Conservation (phyloP, 208 protist genomes). For the Porcisia deanei region DNA sequence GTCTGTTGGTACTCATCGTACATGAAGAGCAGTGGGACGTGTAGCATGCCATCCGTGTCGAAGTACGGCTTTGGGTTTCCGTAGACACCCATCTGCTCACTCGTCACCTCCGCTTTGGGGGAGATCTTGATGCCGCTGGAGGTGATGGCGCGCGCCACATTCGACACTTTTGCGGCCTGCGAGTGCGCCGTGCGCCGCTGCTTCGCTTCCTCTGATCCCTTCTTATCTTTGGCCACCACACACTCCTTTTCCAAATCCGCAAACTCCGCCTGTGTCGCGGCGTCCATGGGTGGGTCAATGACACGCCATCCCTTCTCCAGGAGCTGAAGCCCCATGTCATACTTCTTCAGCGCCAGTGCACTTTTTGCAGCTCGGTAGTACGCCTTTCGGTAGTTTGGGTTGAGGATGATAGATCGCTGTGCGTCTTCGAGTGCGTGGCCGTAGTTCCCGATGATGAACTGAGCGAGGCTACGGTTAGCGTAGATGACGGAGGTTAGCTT, state of each 20-base stretch:
- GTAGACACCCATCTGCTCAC: slow-evolving; percentile 86
- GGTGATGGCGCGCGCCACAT: slow-evolving; percentile 67
- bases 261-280: slow-evolving; percentile 45
- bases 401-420: slow-evolving; percentile 77
- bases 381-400: slow-evolving; percentile 81
- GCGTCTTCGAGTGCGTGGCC: slow-evolving; percentile 83
- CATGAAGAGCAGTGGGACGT: slow-evolving; percentile 93
- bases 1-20: slow-evolving; percentile 94
- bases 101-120: slow-evolving; percentile 62
- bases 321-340: slow-evolving; percentile 65
- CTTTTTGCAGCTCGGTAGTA: slow-evolving; percentile 87
- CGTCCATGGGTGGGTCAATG: slow-evolving; percentile 39
- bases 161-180: slow-evolving; percentile 62
- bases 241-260: slow-evolving; percentile 53
- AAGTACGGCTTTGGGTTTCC: slow-evolving; percentile 80
- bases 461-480: slow-evolving; percentile 82
- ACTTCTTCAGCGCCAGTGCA: slow-evolving; percentile 73
- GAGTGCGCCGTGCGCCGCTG: slow-evolving; percentile 32
- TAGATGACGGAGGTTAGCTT: slow-evolving; percentile 73
- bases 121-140: slow-evolving; percentile 62
- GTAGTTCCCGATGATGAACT: slow-evolving; percentile 90
- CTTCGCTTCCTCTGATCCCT: slow-evolving; percentile 38
- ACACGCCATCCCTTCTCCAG: slow-evolving; percentile 49
- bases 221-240: slow-evolving; percentile 22
- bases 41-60: slow-evolving; percentile 66